Base-by-base conservation (phyloP, 2,329 filamentous ascomycete species). In the Diaporthe vaccinii region DNA sequence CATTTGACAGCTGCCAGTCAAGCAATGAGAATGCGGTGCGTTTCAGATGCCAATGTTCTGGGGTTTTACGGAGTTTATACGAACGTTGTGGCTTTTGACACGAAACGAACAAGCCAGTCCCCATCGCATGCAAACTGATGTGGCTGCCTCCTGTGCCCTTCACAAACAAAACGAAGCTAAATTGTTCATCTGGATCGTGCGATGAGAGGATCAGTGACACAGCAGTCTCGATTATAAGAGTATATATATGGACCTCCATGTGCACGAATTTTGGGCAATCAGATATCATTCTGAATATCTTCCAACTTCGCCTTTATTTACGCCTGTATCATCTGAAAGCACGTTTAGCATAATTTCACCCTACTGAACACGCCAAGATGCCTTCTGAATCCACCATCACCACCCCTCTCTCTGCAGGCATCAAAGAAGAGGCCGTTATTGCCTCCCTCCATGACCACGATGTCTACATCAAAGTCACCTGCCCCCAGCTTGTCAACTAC, bases 391-490 rank as follows among this genome's bases (percentile, higher is more conserved):
- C 71, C 14, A 72, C 36, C 22, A 31, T 73, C n/a, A 67, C 36
- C 36, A 65, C 59, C 15, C 34, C 71, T 34, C 44, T 73, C 44
- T 25, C 59, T 15, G 25, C 58, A 22, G 53, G 53, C 6, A 31
- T 61, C 22, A 22, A 61, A 25, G 51, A 58, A 10, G 53, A 44
- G 25, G 58, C 59, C 14, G 46, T 73, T 2, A 67, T 67, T 28
- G 58, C 59, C 12, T 39, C 46, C 15, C 39, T 67, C 2, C 46
- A 73, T n/a, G 9, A 67, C 53, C 71, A 73, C 34, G 71, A 57
- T 10, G 20, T 39, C 8, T 73, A 67, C n/a, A 73, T 67, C 49
- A 67, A 53, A 28, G 25, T n/a, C 14, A 67, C 59, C 20, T 73
- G 49, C 9, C 59, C 39, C 41, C 20, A 68, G 6, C 59, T 68